These are phyloP conservation scores for Trichoderma breve DNA, from an alignment of 2,329 filamentous ascomycete genomes.

Conservation along the genomic window DNA sequence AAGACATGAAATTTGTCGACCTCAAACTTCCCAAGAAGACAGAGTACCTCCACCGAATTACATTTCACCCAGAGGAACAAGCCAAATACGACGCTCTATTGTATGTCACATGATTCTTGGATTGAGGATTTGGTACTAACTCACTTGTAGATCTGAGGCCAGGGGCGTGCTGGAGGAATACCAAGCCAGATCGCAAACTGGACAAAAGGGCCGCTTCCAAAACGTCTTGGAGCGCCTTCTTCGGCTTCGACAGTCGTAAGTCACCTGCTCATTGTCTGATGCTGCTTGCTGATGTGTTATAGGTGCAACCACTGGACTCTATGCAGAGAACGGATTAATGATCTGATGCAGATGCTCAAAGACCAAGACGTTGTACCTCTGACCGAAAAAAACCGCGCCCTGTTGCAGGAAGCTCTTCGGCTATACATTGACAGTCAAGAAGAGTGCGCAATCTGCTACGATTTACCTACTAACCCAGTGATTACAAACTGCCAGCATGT, in stretches of 20 bases:
- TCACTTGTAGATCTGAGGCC: conserved; percentile 60
- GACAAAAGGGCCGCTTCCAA: conserved; percentile 60
- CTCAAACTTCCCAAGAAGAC: conserved; percentile 73
- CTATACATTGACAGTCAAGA: conserved; percentile 78
- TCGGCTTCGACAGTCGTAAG: conserved; percentile 71
- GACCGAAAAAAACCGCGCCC: conserved; percentile 67
- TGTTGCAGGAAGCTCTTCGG: conserved; percentile 72
- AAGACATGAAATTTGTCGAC: conserved; percentile 86
- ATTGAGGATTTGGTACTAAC: background rate
- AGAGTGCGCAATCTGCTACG: conserved; percentile 79
- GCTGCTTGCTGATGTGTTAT: background rate
- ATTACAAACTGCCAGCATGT: conserved; percentile 84
- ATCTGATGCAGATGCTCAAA: conserved; percentile 69
- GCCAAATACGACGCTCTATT: conserved; percentile 74
- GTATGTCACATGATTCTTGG: conserved; percentile 38
- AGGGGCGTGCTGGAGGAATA: conserved; percentile 66
- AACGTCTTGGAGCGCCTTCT: conserved; percentile 78
- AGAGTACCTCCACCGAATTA: conserved; percentile 73
- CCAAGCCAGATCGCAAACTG: conserved; percentile 44
- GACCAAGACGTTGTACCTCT: conserved; percentile 65
- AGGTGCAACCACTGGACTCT: conserved; percentile 86
- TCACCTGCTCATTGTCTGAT: background rate
- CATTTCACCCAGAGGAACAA: conserved; percentile 70
- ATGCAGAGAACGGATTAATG: conserved; percentile 69
- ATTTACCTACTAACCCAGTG: conserved; percentile 67